Evolutionary conservation across 176 grass and related monocot genomes (phyloP).

Genomic region (Eleusine indica): DNA sequence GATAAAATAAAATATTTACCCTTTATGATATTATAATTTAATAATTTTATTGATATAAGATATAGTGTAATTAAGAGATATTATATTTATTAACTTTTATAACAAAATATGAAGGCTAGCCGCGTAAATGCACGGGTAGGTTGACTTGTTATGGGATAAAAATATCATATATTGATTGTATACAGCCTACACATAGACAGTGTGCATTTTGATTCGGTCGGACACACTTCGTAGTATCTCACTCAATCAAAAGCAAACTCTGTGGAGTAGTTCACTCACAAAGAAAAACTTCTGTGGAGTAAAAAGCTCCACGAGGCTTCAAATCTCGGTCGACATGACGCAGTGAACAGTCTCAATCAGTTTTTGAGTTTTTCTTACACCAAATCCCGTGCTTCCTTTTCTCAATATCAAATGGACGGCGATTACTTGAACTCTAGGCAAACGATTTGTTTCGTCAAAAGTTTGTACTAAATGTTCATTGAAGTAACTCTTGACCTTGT

Average conservation of each 20-base stretch:
- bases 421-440: constrained; percentile 35
- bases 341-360: constrained; percentile 12
- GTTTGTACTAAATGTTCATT: not conserved
- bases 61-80: too few species aligned
- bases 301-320: not conserved
- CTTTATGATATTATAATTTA: too few species aligned
- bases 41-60: too few species aligned
- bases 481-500: not conserved
- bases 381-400: not conserved
- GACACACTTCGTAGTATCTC: not conserved
- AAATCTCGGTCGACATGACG: not conserved
- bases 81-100: too few species aligned
- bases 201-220: not conserved
- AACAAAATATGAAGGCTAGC: too few species aligned
- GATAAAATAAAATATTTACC: too few species aligned
- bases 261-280: not conserved
- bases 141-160: not conserved
- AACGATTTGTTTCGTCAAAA: constrained; percentile 16
- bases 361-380: not conserved
- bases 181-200: not conserved
- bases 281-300: not conserved
- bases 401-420: constrained; percentile 18
- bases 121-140: too few species aligned
- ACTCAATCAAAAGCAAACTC: not conserved
- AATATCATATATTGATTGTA: not conserved